phyloP scores from a whole-genome alignment of 129 eudicot genomes.

The Erigeron canadensis region DNA sequence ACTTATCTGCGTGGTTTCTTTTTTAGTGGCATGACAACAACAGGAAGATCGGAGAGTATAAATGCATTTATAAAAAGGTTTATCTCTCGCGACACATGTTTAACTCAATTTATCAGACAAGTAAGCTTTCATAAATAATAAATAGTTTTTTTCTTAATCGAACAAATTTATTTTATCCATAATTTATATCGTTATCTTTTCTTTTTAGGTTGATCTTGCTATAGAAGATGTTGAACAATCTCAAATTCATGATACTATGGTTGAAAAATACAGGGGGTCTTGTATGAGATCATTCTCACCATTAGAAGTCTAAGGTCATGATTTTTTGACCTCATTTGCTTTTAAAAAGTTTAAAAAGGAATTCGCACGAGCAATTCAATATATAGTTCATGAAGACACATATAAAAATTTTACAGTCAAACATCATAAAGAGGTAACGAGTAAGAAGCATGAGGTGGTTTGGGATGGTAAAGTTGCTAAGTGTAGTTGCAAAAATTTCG shows the following conservation, averaged over 20 bases:
- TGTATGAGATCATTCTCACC: not conserved
- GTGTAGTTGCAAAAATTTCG: not conserved
- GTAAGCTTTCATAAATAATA: too few relatives aligned
- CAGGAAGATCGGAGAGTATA: too few relatives aligned
- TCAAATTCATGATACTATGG: not conserved
- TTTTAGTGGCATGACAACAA: too few relatives aligned
- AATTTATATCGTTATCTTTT: too few relatives aligned
- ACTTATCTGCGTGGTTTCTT: too few relatives aligned
- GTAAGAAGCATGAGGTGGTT: not conserved
- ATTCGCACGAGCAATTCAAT: not conserved
- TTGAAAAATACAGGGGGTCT: not conserved
- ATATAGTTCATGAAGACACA: not conserved
- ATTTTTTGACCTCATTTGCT: not conserved
- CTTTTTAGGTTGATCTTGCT: too few relatives aligned
- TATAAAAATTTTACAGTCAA: not conserved
- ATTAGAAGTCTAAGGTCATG: not conserved
- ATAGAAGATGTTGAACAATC: too few relatives aligned
- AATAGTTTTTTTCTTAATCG: too few relatives aligned
- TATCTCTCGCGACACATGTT: too few relatives aligned
- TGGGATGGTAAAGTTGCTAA: conserved; percentile 4
- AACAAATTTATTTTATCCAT: too few relatives aligned
- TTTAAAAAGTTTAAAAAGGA: not conserved
- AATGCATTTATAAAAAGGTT: too few relatives aligned
- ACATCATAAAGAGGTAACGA: not conserved
- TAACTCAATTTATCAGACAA: too few relatives aligned